Percentiles rank a stretch among this genome's conserved stretches.
Evolutionary conservation across 2,329 filamentous ascomycete species (phyloP).

Genomic region (Stagonosporopsis rhizophila): DNA sequence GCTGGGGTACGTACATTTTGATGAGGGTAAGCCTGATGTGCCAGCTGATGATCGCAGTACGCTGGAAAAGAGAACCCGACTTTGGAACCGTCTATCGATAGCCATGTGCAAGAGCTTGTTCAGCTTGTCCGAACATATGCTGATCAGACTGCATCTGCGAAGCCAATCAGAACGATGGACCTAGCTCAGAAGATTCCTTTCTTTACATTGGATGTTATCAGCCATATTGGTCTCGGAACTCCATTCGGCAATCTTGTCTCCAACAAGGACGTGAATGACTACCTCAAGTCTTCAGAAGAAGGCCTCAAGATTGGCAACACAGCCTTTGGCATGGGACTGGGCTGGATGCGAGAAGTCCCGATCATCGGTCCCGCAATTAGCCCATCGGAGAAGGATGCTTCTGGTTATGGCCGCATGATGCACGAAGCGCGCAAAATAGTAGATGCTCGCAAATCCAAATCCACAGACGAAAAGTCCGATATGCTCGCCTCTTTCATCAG

Average conservation of each 20-base stretch:
- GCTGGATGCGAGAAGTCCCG: constrained; percentile 33
- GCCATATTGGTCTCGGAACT: constrained; percentile 60
- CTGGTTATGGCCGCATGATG: constrained; percentile 45
- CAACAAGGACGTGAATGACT: constrained; percentile 57
- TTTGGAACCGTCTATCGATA: constrained; percentile 60
- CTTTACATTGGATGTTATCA: constrained; percentile 65
- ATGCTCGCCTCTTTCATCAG: constrained; percentile 63
- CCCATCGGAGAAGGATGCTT: constrained; percentile 47
- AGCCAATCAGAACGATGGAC: constrained; percentile 53
- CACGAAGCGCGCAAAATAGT: constrained; percentile 38
- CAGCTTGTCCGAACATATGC: constrained; percentile 59
- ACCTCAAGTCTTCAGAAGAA: constrained; percentile 55
- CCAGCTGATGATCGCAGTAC: constrained; percentile 51
- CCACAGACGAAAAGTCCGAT: constrained; percentile 54
- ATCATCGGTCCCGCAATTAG: constrained; percentile 39
- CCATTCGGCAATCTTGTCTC: constrained; percentile 60
- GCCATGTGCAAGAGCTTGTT: constrained; percentile 56
- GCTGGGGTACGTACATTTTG: constrained; percentile 51
- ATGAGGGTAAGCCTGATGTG: too few relatives aligned
- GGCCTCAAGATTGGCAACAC: constrained; percentile 40
- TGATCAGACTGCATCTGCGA: constrained; percentile 21
- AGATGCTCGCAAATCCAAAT: constrained; percentile 55
- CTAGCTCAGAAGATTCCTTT: constrained; percentile 57
- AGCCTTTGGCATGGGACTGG: constrained; percentile 36
- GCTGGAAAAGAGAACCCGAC: constrained; percentile 62